A percentile compares a stretch with the other conserved stretches of the same genome.
Conservation (phyloP, 306 rosid species). For the Argentina anserina region DNA sequence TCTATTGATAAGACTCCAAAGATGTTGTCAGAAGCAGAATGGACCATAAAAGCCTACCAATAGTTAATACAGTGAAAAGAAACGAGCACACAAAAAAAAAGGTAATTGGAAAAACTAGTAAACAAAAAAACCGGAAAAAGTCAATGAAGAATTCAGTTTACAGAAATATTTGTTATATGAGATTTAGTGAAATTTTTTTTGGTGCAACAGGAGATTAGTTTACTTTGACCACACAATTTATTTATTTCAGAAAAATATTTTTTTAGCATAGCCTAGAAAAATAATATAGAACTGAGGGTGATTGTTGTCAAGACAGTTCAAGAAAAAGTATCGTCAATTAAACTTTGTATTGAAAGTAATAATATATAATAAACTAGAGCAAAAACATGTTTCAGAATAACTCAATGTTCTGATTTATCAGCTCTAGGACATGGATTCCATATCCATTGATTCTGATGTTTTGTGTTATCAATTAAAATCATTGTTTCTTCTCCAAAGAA, state of each 20-base stretch:
- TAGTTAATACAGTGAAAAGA: background rate
- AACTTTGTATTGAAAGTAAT: background rate
- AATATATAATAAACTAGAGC: background rate
- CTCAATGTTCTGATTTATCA: background rate
- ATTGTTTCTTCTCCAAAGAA: background rate
- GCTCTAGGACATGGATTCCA: background rate
- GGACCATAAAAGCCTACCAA: background rate
- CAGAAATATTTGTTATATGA: background rate
- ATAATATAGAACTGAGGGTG: background rate
- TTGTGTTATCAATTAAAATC: background rate
- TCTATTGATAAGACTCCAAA: background rate
- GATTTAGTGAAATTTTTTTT: background rate
- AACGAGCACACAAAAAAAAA: background rate
- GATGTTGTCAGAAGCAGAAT: background rate
- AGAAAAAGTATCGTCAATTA: background rate
- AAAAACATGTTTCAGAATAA: background rate
- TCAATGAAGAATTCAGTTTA: background rate
- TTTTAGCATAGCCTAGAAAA: background rate
- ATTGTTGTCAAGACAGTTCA: background rate
- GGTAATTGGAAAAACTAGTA: background rate
- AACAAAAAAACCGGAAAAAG: too few species aligned
- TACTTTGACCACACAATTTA: too few species aligned
- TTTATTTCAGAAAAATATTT: too few species aligned
- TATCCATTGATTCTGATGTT: background rate
- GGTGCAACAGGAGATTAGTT: background rate